phyloP scores from a whole-genome alignment of 2,329 filamentous ascomycete species.

The Neofusicoccum parvum region DNA sequence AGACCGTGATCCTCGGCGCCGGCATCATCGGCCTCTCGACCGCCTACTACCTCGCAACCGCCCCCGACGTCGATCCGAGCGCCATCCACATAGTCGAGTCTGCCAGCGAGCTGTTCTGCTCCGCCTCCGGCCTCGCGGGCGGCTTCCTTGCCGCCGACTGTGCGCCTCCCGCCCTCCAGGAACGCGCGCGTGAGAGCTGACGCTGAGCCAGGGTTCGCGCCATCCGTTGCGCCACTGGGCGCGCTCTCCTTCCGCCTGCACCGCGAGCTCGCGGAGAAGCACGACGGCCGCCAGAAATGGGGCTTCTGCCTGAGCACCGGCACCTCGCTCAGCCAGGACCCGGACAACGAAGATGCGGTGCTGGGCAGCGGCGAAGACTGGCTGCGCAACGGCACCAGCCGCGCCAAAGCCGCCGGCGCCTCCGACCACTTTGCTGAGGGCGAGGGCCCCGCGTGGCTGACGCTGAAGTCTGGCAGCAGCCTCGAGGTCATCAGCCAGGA shows the following conservation, averaged over 20 bases:
- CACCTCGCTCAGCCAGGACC: constrained; percentile 55
- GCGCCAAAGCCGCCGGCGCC: constrained; percentile 55
- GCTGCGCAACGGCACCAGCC: constrained; percentile 65
- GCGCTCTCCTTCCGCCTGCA: constrained; percentile 72
- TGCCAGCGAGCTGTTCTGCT: constrained; percentile 65
- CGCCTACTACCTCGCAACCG: constrained; percentile 65
- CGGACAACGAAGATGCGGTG: constrained; percentile 39
- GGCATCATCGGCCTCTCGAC: constrained; percentile 51
- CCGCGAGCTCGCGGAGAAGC: constrained; percentile 57
- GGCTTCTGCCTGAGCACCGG: constrained; percentile 62
- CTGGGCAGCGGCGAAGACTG: constrained; percentile 63
- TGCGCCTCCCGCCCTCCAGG: constrained; percentile 25
- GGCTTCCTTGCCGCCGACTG: constrained; percentile 76
- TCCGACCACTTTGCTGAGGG: constrained; percentile 34
- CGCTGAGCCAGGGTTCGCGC: constrained; percentile 54
- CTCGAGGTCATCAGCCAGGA: constrained; percentile 65
- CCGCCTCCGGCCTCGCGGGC: constrained; percentile 72
- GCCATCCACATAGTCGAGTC: constrained; percentile 62
- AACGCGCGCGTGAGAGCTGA: constrained; percentile 4
- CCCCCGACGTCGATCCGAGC: constrained; percentile 38
- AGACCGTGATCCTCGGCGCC: constrained; percentile 45
- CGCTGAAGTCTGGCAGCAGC: constrained; percentile 54
- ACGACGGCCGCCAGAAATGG: constrained; percentile 62
- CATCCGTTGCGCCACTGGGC: constrained; percentile 60
- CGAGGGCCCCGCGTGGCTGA: constrained; percentile 61